Percentiles rank a stretch among this genome's conserved stretches.
Conservation (phyloP, 192 early-diverging fungal genomes). For the Blastocladiella britannica region DNA sequence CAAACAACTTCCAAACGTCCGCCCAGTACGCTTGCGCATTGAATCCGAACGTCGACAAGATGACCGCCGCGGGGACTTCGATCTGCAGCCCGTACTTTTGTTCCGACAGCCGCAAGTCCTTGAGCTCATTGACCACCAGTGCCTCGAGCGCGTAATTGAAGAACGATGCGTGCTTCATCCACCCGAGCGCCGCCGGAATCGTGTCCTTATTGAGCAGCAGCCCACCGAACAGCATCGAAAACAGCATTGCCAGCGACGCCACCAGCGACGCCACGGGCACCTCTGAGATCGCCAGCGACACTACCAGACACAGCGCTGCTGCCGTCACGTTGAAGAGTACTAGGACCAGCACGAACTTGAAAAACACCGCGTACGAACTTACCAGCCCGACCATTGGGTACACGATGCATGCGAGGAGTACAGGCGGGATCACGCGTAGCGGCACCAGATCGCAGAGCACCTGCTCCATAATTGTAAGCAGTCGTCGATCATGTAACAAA, state of each 20-base stretch:
- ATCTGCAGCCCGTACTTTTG: constrained; percentile 63
- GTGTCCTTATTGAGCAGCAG: constrained; percentile 74
- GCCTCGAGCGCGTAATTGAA: constrained; percentile 85
- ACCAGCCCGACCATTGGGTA: constrained; percentile 72
- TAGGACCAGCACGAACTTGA: constrained; percentile 53
- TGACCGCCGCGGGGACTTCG: constrained; percentile 62
- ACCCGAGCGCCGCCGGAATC: constrained; percentile 37
- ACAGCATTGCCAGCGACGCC: constrained; percentile 61
- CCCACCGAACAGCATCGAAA: constrained; percentile 77
- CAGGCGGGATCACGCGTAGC: constrained; percentile 53
- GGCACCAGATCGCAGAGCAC: constrained; percentile 54
- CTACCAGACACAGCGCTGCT: constrained; percentile 50
- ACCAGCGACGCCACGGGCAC: constrained; percentile 53
- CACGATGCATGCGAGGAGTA: constrained; percentile 58
- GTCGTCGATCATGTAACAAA: constrained; percentile 1
- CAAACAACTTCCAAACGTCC: constrained; percentile 40
- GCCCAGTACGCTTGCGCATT: constrained; percentile 61
- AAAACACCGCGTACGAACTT: constrained; percentile 30
- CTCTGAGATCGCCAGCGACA: constrained; percentile 52
- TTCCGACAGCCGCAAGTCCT: constrained; percentile 53
- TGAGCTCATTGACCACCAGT: constrained; percentile 71
- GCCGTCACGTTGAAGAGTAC: constrained; percentile 62
- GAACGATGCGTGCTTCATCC: constrained; percentile 53
- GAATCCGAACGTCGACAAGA: constrained; percentile 75
- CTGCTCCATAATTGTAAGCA: constrained; percentile 1